phyloP scores from a whole-genome alignment of 2,329 filamentous ascomycete genomes.

The Chaetothyriales sp. region DNA sequence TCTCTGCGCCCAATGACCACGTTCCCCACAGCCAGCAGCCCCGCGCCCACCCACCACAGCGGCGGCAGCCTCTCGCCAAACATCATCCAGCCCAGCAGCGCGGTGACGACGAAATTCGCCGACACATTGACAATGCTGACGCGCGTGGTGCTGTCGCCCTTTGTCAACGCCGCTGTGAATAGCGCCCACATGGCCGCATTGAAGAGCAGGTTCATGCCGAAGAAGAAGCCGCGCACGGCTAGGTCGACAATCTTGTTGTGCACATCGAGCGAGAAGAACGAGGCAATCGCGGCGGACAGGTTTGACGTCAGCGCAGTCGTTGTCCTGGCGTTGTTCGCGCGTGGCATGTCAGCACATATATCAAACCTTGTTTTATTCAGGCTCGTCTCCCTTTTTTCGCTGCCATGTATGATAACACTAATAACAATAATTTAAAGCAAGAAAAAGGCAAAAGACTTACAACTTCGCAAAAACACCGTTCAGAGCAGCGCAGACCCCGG shows the following conservation, averaged over 20 bases:
- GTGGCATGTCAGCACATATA: too few species aligned
- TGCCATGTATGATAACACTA: too few species aligned
- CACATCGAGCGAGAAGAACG: slow-evolving; percentile 31
- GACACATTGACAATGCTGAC: slow-evolving; percentile 52
- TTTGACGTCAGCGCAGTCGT: slow-evolving; percentile 46
- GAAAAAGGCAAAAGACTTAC: slow-evolving; percentile 24
- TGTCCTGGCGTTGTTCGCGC: slow-evolving; percentile 30
- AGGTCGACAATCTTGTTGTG: slow-evolving; percentile 34
- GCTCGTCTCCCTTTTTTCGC: too few species aligned
- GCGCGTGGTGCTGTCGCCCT: slow-evolving; percentile 46
- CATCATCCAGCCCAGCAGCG: slow-evolving; percentile 43
- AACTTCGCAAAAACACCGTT: slow-evolving; percentile 57
- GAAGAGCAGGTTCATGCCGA: slow-evolving; percentile 47
- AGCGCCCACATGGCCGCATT: slow-evolving; percentile 53
- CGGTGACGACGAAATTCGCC: slow-evolving; percentile 50
- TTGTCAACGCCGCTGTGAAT: slow-evolving; percentile 49
- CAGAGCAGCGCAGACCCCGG: slow-evolving; percentile 48
- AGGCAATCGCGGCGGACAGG: slow-evolving; percentile 35
- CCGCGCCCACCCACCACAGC: slow-evolving; percentile 50
- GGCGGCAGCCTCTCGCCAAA: slow-evolving; percentile 44
- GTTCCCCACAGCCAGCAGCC: slow-evolving; percentile 46
- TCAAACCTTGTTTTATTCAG: too few species aligned
- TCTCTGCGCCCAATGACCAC: slow-evolving; percentile 50
- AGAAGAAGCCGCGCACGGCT: slow-evolving; percentile 38
- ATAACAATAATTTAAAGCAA: not conserved